These are phyloP conservation scores for Dictyostelium intermedium DNA, from an alignment of 78 protist species.

Conservation along the genomic window DNA sequence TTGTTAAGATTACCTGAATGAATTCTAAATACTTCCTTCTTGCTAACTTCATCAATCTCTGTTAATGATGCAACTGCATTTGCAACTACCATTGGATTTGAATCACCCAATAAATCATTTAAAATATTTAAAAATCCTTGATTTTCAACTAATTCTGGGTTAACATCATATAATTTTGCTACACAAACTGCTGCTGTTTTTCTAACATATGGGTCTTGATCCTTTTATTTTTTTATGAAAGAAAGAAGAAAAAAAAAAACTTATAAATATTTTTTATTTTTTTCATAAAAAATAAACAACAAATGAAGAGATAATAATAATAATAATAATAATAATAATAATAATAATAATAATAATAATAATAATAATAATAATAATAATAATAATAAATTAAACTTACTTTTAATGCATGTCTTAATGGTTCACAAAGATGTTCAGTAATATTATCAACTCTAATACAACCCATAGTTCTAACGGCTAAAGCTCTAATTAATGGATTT, in stretches of 20 bases:
- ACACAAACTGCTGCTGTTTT: conserved; percentile 99
- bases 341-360: no score
- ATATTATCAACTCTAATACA: conserved; percentile 97
- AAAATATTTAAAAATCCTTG: conserved; percentile 96
- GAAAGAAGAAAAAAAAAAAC: not conserved
- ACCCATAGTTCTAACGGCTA: conserved; percentile 99
- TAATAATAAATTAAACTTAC: not conserved
- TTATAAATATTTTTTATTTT: not conserved
- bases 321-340: no score
- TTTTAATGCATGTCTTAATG: conserved; percentile 93
- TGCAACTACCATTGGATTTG: conserved; percentile 99
- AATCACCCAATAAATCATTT: conserved; percentile 93
- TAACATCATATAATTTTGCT: conserved; percentile 97
- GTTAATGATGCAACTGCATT: conserved; percentile 97
- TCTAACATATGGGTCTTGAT: conserved; percentile 98
- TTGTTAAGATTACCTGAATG: conserved; percentile 81
- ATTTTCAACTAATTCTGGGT: conserved; percentile 91
- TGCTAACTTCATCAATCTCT: conserved; percentile 91
- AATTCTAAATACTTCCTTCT: conserved; percentile 69
- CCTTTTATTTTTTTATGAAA: conserved; percentile 27
- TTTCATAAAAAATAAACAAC: no score
- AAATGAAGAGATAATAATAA: no score
- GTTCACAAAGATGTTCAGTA: conserved; percentile 94
- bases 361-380: no score
- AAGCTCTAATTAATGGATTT: conserved; percentile 98